Evolutionary conservation across 441 rosid genomes (phyloP).

Genomic region (Macaranga tanarius): DNA sequence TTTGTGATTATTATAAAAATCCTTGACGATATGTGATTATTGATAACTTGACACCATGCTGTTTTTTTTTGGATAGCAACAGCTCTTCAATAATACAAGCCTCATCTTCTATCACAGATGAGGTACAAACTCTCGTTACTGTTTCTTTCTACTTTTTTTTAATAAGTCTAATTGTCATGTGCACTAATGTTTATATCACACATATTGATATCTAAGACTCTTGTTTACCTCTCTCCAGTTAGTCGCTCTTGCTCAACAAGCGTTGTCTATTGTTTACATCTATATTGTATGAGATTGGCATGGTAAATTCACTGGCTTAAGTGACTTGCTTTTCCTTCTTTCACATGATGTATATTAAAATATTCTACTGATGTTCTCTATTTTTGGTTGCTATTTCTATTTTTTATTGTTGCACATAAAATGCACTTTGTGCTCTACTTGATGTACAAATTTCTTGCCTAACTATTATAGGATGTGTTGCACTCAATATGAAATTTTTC

Average conservation of each 20-base stretch:
- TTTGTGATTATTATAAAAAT: neutral
- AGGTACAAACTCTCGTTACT: slow-evolving; percentile 45
- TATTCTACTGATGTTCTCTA: no score
- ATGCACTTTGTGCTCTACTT: no score
- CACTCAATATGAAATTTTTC: no score
- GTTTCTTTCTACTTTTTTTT: neutral
- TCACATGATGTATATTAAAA: no score
- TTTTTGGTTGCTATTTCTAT: no score
- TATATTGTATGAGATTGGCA: neutral
- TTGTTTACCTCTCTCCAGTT: neutral
- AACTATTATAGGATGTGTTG: no score
- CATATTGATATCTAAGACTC: no score
- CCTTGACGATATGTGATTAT: neutral
- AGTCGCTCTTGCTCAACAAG: neutral
- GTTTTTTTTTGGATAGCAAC: slow-evolving; percentile 31
- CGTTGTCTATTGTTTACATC: neutral
- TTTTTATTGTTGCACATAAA: no score
- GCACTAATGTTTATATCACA: no score
- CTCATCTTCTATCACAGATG: slow-evolving; percentile 57
- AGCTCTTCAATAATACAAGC: slow-evolving; percentile 48
- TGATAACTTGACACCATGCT: neutral
- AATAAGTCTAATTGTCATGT: neutral
- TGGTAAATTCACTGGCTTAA: neutral
- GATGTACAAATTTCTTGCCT: no score
- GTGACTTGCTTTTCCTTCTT: neutral